Base-by-base conservation (phyloP, 805 yeast species). In the Hemisphaericaspora nanyangensis region DNA sequence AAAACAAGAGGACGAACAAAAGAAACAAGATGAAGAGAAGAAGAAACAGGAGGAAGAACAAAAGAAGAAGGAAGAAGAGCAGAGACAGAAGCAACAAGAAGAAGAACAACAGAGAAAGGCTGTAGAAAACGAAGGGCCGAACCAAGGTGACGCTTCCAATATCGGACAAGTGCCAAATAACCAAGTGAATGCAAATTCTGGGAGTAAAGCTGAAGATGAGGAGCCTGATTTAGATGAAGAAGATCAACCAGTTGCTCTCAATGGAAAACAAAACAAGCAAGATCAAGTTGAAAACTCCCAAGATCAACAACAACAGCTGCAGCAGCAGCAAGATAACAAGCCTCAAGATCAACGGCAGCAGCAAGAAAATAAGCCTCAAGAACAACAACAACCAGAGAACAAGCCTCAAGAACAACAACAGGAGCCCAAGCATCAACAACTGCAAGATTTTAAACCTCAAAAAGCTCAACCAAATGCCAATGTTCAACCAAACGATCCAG, bases 1-100 rank as follows among this genome's bases (percentile, higher is more conserved):
- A 26, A 40, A 42, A 17, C 31, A 35, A 34, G 31, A 35, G 13
- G 19, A 39, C 30, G 25, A 43, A 32, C 30, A 29, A 3, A 26
- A 27, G 15, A 6, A 26, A 17, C 18, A 31, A 31, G 12, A 24
- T 6, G 36, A 29, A 16, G 16, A 25, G 4, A 7, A 28, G 15
- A 35, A 29, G 10, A 27, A 37, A 29, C 18, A 22, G 26, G 19
- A 46, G 16, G 18, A 27, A 3, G 29, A 34, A 33, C 40, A 34
- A 17, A 15, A 35, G 18, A 18, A 38, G 24, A 27, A 24, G 34
- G n/a, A 34, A 17, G 13, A 19, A 16, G 17, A 38, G 17, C n/a
- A 25, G 12, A 32, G 35, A 19, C 22, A 28, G 31, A 18, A 29
- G 18, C 28, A 18, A 12, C 17, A 28, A 12, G 30, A 34, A 17